These are phyloP conservation scores for Fusarium coffeatum DNA, from an alignment of 2,329 filamentous ascomycete genomes.

Conservation along the genomic window DNA sequence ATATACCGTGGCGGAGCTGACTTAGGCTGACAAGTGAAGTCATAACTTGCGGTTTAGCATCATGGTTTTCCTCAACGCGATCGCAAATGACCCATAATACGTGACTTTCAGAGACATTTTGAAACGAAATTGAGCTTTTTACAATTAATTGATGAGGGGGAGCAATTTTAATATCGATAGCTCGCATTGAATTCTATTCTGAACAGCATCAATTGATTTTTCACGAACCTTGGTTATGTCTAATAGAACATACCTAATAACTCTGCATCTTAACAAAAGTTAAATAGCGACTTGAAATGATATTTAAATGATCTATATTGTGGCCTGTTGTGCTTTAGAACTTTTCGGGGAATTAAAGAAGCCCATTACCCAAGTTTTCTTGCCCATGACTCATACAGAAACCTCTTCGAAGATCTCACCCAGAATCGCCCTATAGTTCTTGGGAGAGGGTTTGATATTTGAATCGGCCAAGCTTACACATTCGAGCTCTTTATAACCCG, in stretches of 20 bases:
- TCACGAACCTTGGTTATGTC: too few relatives aligned
- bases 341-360: not conserved
- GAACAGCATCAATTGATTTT: not conserved
- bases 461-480: not conserved
- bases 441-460: not conserved
- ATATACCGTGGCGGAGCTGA: not conserved
- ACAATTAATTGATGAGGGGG: too few relatives aligned
- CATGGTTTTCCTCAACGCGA: too few relatives aligned
- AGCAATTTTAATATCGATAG: not conserved
- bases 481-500: not conserved
- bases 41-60: too few relatives aligned
- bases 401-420: not conserved
- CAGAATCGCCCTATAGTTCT: not conserved
- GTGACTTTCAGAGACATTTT: not conserved
- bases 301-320: too few relatives aligned
- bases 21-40: not conserved
- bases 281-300: too few relatives aligned
- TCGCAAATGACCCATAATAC: fast-evolving
- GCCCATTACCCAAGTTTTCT: not conserved
- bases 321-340: not conserved
- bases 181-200: not conserved
- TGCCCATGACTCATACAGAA: not conserved
- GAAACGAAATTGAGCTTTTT: too few relatives aligned
- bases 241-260: too few relatives aligned
- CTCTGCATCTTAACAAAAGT: too few relatives aligned